Evolutionary conservation across 495 filamentous ascomycete species (phyloP), one percentile per base, ranked within the genome.

Genomic region (Pyrenula aspistea): DNA sequence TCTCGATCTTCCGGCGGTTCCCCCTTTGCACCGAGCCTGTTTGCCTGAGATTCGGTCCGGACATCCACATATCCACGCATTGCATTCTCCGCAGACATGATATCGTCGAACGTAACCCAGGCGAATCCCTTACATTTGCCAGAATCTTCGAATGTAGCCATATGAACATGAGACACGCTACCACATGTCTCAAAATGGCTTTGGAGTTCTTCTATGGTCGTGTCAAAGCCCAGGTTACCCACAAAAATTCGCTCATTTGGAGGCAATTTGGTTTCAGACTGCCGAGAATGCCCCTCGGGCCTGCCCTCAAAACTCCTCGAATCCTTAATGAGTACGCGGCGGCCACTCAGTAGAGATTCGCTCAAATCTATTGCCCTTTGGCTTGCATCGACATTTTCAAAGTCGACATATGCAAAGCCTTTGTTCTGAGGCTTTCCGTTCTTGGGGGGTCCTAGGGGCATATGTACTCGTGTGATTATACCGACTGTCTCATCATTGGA

Each of bases 111-210:
- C 47, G 86, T 85, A 52, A 97, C 83, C 88, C 93, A 97, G 20
- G 85, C 91, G 74, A 88, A 99, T 1, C 93, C 93, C 73, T 96
- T 96, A 75, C 94, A 97, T 73, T 97, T 97, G 23, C 93, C 94
- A 47, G 84, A 83, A 64, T 99, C 94, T 67, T 97, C 89, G 65
- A 99, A 99, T 0, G 91, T 95, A 1, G 94, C 94, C 51, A 95
- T 72, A 67, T 92, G 88, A 60, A 91, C 76, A 70, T 86, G 86
- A 31, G 76, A 71, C 56, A 99, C 77, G 52, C 82, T 78, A 48
- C 93, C 93, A 63, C 91, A 96, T 63, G 83, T 85, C 23, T 71
- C 73, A 66, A 94, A 96, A 65, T 95, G 88, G 58, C 83, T 77
- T 57, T 80, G 72, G 24, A 99, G 71, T 57, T 83, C 79, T 59